Evolutionary conservation across 1,284 basidiomycete species (phyloP).

Genomic region (Irpex lacteus): DNA sequence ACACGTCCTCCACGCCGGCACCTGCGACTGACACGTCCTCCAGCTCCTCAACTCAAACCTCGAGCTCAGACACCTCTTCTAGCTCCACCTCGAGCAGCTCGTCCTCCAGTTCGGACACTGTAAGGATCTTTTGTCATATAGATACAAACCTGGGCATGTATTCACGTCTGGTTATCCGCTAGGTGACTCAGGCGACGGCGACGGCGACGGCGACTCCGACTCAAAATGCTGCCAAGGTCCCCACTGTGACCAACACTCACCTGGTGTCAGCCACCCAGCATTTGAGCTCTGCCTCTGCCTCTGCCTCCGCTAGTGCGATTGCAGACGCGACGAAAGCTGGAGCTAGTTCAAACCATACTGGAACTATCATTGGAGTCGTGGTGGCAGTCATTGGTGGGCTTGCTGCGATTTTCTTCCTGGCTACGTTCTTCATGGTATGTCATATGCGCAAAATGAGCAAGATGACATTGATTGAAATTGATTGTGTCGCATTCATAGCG

Average conservation of each 20-base stretch:
- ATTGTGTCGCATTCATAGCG: slow-evolving; percentile 19
- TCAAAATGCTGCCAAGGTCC: not conserved
- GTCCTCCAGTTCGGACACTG: not conserved
- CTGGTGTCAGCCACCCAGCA: not conserved
- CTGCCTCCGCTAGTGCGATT: slow-evolving; percentile 11
- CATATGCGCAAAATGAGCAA: not conserved
- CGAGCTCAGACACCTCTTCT: not conserved
- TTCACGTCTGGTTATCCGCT: not conserved
- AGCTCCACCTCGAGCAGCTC: not conserved
- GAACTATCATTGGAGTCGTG: slow-evolving; percentile 50
- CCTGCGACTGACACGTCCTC: slow-evolving; percentile 3
- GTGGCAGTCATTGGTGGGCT: slow-evolving; percentile 48
- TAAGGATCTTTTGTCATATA: not conserved
- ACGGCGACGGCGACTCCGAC: not conserved
- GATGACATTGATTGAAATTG: slow-evolving; percentile 2
- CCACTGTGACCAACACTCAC: not conserved
- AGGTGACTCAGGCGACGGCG: not conserved
- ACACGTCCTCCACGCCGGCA: slow-evolving; percentile 9
- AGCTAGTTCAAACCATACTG: slow-evolving; percentile 29
- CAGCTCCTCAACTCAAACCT: not conserved
- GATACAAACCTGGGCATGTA: too few species aligned
- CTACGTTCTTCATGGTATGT: slow-evolving; percentile 56
- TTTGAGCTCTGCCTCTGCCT: not conserved
- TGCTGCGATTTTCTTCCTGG: slow-evolving; percentile 43
- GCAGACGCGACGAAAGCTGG: slow-evolving; percentile 6